Conservation (phyloP, 2,329 filamentous ascomycete genomes). For the Hypomyces perniciosus region DNA sequence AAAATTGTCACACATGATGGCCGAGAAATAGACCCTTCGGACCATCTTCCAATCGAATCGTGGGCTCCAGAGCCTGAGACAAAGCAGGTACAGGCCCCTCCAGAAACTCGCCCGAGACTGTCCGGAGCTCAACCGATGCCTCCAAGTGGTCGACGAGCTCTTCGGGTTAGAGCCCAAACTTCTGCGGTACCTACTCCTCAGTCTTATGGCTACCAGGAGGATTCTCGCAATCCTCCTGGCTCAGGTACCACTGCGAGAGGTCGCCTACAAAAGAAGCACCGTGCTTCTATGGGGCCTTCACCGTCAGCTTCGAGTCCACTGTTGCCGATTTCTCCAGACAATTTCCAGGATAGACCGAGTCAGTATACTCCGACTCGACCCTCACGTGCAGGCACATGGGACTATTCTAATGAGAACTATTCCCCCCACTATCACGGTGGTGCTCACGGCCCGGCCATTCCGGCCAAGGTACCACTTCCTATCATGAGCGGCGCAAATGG, state of each 20-base stretch:
- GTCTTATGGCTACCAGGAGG: slow-evolving; percentile 25
- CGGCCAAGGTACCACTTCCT: slow-evolving; percentile 61
- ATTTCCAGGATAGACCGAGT: slow-evolving; percentile 41
- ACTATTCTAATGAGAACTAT: slow-evolving; percentile 49
- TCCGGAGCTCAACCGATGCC: slow-evolving; percentile 49
- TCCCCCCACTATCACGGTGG: slow-evolving; percentile 34
- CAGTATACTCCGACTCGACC: slow-evolving; percentile 30
- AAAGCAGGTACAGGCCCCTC: slow-evolving; percentile 24
- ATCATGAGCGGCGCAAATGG: slow-evolving; percentile 40
- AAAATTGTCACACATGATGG: slow-evolving; percentile 74
- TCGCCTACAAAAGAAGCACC: slow-evolving; percentile 60
- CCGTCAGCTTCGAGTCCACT: slow-evolving; percentile 42
- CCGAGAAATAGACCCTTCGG: slow-evolving; percentile 71
- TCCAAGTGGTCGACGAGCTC: slow-evolving; percentile 43
- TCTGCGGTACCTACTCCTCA: slow-evolving; percentile 31
- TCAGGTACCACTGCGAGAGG: slow-evolving; percentile 42
- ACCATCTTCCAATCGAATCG: slow-evolving; percentile 69
- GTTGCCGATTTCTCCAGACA: slow-evolving; percentile 47
- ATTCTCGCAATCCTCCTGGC: slow-evolving; percentile 27
- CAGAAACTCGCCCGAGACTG: slow-evolving; percentile 35
- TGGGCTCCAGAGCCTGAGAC: slow-evolving; percentile 73
- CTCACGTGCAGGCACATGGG: slow-evolving; percentile 45
- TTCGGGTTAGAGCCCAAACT: slow-evolving; percentile 47
- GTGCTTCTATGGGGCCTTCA: slow-evolving; percentile 34
- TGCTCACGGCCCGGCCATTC: slow-evolving; percentile 49